These are phyloP conservation scores for Candida mattraensis DNA, from an alignment of 805 yeast genomes.

Conservation along the genomic window DNA sequence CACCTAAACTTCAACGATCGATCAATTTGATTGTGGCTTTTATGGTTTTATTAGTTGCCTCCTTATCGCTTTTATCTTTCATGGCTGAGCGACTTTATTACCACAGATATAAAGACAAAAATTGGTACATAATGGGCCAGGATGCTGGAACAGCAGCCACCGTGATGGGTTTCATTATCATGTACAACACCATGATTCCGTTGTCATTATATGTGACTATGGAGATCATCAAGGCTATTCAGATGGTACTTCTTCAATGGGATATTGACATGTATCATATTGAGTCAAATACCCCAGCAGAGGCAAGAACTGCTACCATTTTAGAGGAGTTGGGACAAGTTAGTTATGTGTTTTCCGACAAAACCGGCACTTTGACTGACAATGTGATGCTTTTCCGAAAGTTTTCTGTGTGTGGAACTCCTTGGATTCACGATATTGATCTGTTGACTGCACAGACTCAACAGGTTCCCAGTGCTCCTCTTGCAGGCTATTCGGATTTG, in stretches of 20 bases:
- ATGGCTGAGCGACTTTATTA: slow-evolving; percentile 68
- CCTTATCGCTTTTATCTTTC: slow-evolving; percentile 75
- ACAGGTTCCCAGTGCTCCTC: slow-evolving; percentile 11
- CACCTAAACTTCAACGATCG: slow-evolving; percentile 84
- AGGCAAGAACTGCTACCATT: slow-evolving; percentile 92
- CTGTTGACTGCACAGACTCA: slow-evolving; percentile 32
- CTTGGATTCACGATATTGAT: slow-evolving; percentile 84
- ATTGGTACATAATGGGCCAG: slow-evolving; percentile 73
- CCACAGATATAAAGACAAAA: slow-evolving; percentile 39
- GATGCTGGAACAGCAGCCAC: slow-evolving; percentile 88
- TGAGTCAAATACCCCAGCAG: slow-evolving; percentile 85
- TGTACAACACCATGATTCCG: slow-evolving; percentile 96
- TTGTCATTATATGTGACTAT: slow-evolving; percentile 91
- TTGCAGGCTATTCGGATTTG: slow-evolving; percentile 1
- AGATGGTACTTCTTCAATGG: slow-evolving; percentile 75
- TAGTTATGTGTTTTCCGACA: slow-evolving; percentile 90
- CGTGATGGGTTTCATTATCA: slow-evolving; percentile 92
- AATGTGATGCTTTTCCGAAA: slow-evolving; percentile 91
- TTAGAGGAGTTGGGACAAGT: slow-evolving; percentile 97
- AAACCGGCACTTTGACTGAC: slow-evolving; percentile 96
- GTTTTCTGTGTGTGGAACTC: slow-evolving; percentile 80
- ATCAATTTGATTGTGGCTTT: slow-evolving; percentile 82
- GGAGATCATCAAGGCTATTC: slow-evolving; percentile 92
- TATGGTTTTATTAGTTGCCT: slow-evolving; percentile 81
- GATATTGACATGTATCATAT: slow-evolving; percentile 94